These are phyloP conservation scores for Eucalyptus microcorys DNA, from an alignment of 345 rosid genomes.

Conservation along the genomic window DNA sequence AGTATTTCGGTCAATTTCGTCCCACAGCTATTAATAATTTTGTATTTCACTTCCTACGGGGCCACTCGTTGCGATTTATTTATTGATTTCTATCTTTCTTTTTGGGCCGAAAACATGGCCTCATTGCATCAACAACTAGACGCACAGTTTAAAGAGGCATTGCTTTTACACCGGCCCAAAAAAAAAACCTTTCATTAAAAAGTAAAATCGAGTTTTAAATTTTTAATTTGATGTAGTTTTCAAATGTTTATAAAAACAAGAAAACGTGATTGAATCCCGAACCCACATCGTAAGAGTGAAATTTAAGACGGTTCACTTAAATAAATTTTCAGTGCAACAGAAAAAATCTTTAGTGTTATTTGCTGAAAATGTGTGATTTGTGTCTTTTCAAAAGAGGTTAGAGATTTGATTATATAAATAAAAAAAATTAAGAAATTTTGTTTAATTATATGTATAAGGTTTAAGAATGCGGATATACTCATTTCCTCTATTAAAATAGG, in stretches of 20 bases:
- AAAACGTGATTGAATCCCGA: not conserved
- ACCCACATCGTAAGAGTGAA: not conserved
- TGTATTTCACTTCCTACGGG: not conserved
- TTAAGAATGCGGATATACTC: not conserved
- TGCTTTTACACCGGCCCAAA: not conserved
- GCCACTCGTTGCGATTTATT: not conserved
- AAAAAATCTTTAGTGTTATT: rapidly evolving
- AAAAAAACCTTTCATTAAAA: not conserved
- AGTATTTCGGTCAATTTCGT: not conserved
- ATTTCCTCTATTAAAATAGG: not conserved
- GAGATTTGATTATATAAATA: not conserved
- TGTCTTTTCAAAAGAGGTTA: rapidly evolving
- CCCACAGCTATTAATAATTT: not conserved
- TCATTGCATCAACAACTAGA: not conserved
- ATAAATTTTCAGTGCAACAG: rapidly evolving
- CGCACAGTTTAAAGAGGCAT: not conserved
- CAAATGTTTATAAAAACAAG: not conserved
- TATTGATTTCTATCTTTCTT: not conserved
- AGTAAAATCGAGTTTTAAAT: not conserved
- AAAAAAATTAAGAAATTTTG: not conserved
- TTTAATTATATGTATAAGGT: not conserved
- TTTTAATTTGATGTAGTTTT: not conserved
- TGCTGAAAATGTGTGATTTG: rapidly evolving
- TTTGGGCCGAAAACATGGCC: not conserved
- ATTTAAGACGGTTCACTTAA: rapidly evolving